Evolutionary conservation across 2,329 filamentous ascomycete species (phyloP), one percentile per base, ranked within the genome.

Genomic region (Arthroderma uncinatum): DNA sequence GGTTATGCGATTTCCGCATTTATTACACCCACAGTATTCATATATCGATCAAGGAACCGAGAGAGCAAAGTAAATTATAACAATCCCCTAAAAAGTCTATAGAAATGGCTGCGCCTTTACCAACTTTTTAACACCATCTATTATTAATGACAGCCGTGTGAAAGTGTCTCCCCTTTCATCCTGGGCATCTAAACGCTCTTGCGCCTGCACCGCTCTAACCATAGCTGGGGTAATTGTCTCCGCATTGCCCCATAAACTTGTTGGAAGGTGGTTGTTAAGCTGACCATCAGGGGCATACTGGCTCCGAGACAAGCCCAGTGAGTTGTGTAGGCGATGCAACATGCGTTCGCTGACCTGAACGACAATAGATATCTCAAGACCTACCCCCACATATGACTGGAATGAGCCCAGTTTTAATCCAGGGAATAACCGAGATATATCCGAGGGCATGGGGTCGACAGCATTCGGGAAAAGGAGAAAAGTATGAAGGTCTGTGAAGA

Each of bases 101-200:
- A 53, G 19, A 4, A 53, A 16, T 14, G 48, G 48, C 28, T 36
- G 48, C 9, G 33, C 14, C 12, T 36, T 53, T 1, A 53, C 9
- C 25, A 33, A 21, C 28, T 12, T 33, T 53, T 53, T 53, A 21
- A 53, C 48, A 33, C 25, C 25, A 16, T 34, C 48, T 30, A 53
- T 53, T 33, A 23, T 36, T 19, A 19, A 14, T 34, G 25, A 53
- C 25, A 53, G 4, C 19, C 33, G 25, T 53, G 48, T 33, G 33
- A 33, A 53, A 16, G 48, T 53, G 19, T 53, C 48, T 12, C 48
- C 48, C 6, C 25, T 53, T 19, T 53, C 48, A 33, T 53, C 48
- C 19, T 33, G 48, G 6, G 48, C 25, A 21, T 53, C 48, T 37
- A 53, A 19, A 10, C 19, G 12, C 28, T 53, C 48, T 25, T 53